Conservation (phyloP, 768 basidiomycete genomes). For the Dioszegia crocea region DNA sequence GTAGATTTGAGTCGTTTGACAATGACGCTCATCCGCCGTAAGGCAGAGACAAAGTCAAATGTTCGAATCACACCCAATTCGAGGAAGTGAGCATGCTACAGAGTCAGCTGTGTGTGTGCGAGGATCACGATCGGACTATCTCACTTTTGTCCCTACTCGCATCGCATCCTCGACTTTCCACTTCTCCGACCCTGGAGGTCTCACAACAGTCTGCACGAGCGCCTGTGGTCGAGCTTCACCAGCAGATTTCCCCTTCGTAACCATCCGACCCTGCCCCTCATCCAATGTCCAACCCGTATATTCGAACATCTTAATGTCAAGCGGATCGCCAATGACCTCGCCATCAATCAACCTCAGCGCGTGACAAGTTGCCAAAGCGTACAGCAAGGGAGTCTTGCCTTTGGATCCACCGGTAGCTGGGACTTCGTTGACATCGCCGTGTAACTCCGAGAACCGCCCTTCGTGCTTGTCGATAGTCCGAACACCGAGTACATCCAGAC, state of each 20-base stretch:
- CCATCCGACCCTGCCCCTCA: slow-evolving; percentile 72
- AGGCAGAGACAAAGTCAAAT: slow-evolving; percentile 90
- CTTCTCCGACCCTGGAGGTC: slow-evolving; percentile 86
- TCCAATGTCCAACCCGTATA: slow-evolving; percentile 96
- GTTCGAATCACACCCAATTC: slow-evolving; percentile 93
- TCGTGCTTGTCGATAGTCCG: slow-evolving; percentile 71
- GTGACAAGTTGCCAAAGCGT: slow-evolving; percentile 94
- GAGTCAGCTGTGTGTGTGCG: neutral
- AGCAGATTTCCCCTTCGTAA: slow-evolving; percentile 44
- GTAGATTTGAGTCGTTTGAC: slow-evolving; percentile 89
- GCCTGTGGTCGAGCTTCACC: slow-evolving; percentile 60
- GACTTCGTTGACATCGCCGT: slow-evolving; percentile 79
- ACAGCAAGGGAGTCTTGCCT: slow-evolving; percentile 74
- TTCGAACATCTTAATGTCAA: slow-evolving; percentile 97
- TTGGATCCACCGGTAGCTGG: slow-evolving; percentile 59
- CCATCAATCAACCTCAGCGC: slow-evolving; percentile 85
- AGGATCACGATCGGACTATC: too few species aligned
- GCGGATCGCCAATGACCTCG: slow-evolving; percentile 85
- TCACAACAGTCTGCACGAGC: slow-evolving; percentile 90
- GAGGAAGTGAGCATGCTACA: slow-evolving; percentile 91
- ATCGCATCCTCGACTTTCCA: slow-evolving; percentile 92
- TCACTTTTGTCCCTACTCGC: slow-evolving; percentile 72
- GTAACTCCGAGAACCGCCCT: slow-evolving; percentile 81
- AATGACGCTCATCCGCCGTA: slow-evolving; percentile 94
- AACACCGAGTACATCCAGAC: slow-evolving; percentile 91